These are phyloP conservation scores for Xylaria sp. DNA, from an alignment of 2,329 filamentous ascomycete species.

Conservation along the genomic window DNA sequence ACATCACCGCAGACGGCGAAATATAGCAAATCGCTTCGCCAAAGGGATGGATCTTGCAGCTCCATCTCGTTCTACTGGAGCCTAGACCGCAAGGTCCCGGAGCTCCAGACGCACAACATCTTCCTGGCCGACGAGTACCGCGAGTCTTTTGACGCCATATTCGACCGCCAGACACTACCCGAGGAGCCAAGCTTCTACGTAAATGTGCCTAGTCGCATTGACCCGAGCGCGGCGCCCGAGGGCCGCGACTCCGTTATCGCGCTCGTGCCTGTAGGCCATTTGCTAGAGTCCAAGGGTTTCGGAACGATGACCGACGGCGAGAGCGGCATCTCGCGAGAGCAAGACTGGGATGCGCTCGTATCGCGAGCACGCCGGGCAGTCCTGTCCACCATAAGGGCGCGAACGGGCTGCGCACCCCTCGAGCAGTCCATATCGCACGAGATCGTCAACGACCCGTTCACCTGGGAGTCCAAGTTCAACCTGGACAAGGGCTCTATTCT, in stretches of 20 bases:
- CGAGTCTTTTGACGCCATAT: constrained; percentile 80
- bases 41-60: constrained; percentile 71
- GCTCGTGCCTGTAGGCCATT: constrained; percentile 77
- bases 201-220: constrained; percentile 77
- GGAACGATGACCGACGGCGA: constrained; percentile 33
- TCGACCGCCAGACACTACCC: constrained; percentile 74
- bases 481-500: constrained; percentile 79
- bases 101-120: constrained; percentile 78
- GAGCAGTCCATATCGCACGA: constrained; percentile 65
- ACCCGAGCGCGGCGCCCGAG: constrained; percentile 72
- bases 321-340: constrained; percentile 49
- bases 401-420: constrained; percentile 66
- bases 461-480: constrained; percentile 76
- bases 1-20: constrained; percentile 41
- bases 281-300: constrained; percentile 58
- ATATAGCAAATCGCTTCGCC: constrained; percentile 55
- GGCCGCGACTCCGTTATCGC: constrained; percentile 74
- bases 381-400: constrained; percentile 67
- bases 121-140: constrained; percentile 79
- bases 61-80: constrained; percentile 84
- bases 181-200: constrained; percentile 78
- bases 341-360: constrained; percentile 72
- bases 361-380: constrained; percentile 67
- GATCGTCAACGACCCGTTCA: constrained; percentile 70
- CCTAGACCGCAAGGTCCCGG: constrained; percentile 66